Percentiles rank a stretch among this genome's conserved stretches.
These are phyloP conservation scores for Spergularia bocconei DNA, from an alignment of 148 eudicot genomes.

Conservation along the genomic window DNA sequence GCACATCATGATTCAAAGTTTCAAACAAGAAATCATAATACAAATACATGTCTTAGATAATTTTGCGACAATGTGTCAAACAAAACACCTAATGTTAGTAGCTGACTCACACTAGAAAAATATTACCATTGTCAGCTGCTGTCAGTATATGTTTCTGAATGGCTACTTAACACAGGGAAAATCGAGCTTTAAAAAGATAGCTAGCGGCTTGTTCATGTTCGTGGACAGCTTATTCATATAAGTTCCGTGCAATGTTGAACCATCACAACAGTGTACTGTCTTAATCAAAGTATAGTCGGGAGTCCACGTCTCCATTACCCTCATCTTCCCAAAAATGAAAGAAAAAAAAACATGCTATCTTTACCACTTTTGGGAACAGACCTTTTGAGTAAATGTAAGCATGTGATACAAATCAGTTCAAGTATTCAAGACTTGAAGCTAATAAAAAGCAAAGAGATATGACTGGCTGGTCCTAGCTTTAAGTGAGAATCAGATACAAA, in stretches of 20 bases:
- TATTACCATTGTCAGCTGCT: slow-evolving; percentile 1
- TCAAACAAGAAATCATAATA: slow-evolving; percentile 1
- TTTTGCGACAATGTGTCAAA: not conserved
- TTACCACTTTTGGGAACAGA: not conserved
- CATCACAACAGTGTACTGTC: not conserved
- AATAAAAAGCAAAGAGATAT: not conserved
- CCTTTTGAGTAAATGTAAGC: not conserved
- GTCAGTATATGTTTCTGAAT: not conserved
- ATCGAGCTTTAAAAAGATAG: not conserved
- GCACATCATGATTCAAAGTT: not conserved
- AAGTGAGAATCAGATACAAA: not conserved
- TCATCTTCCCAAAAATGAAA: too few relatives aligned
- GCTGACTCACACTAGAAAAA: not conserved
- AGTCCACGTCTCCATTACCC: not conserved
- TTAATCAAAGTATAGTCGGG: not conserved
- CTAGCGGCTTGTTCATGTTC: not conserved
- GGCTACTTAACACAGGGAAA: not conserved
- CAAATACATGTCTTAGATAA: not conserved
- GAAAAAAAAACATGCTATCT: not conserved
- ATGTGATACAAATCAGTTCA: not conserved
- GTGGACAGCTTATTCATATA: not conserved
- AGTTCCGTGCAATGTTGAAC: not conserved
- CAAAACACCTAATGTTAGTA: not conserved
- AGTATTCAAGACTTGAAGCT: not conserved
- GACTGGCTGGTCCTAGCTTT: not conserved